Evolutionary conservation across 129 eudicot genomes (phyloP).

Genomic region (Arctium lappa): DNA sequence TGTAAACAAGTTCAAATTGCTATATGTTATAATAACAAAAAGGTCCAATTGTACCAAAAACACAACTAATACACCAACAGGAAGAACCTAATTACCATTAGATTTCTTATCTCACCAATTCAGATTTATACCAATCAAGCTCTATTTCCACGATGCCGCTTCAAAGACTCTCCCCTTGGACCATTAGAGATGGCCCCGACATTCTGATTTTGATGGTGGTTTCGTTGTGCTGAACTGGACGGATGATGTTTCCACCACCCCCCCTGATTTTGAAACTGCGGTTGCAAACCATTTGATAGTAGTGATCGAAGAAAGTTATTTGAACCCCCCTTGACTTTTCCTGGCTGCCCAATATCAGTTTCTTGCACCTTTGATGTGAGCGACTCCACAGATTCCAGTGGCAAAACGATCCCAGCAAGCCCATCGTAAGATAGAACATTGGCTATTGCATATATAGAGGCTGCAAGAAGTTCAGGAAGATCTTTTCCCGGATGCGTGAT

Average conservation of each 20-base stretch:
- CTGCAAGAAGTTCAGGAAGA: conserved; percentile 74
- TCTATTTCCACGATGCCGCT: conserved; percentile 36
- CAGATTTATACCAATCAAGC: conserved; percentile 15
- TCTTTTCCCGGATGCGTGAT: conserved; percentile 52
- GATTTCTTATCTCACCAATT: background rate
- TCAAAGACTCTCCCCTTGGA: conserved; percentile 35
- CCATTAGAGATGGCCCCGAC: background rate
- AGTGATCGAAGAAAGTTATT: conserved; percentile 37
- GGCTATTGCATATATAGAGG: conserved; percentile 58
- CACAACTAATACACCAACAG: background rate
- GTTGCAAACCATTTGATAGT: conserved; percentile 11
- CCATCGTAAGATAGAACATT: conserved; percentile 79
- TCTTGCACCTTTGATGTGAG: conserved; percentile 51
- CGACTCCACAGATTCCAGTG: conserved; percentile 45
- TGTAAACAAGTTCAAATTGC: conserved; percentile 6
- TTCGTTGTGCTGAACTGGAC: conserved; percentile 7
- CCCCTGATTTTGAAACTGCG: conserved; percentile 18
- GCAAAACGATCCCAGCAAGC: conserved; percentile 46
- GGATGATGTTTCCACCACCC: background rate
- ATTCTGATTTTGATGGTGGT: conserved; percentile 10
- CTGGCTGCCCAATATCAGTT: conserved; percentile 40
- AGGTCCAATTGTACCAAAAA: background rate
- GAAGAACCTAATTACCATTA: background rate
- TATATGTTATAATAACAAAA: background rate
- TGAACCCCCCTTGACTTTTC: conserved; percentile 8